Evolutionary conservation across 1,284 basidiomycete genomes (phyloP), one percentile per base, ranked within the genome.

Genomic region (Fomitopsis palustris): DNA sequence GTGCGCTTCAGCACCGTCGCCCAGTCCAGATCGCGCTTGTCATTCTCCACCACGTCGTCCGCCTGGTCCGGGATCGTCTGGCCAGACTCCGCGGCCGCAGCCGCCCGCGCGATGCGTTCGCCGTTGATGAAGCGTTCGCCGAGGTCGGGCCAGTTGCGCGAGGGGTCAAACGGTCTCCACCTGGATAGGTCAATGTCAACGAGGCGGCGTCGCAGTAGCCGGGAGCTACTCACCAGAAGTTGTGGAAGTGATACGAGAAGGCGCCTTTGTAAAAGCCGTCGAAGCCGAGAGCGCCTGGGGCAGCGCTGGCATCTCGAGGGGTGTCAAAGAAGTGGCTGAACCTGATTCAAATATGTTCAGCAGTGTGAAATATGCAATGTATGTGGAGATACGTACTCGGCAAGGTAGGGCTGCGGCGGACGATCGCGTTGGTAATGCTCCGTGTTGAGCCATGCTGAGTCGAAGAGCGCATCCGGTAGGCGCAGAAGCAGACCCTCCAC

Each of bases 151-250:
- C 86, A 97, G 72, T 96, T 94, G 19, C 94, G 87, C 8, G 84
- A 76, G 1, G 90, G 82, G 72, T 98, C 95, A 67, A 97, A 96
- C 2, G 94, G 92, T 61, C 91, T 87, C 95, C 95, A 96, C 93
- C 93, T 95, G 63, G 17, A 51, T 12, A 53, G 35, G 21, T 9
- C 14, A 21, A n/a, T 35, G 27, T 41, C 6, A 55, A 42, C 6
- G 53, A n/a, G 45, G 45, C 45, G 37, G 25, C n/a, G 29, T 23
- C 8, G 8, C 7, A 4, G 38, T 14, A 6, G 42, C 17, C 5
- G 5, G 19, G 39, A 43, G 53, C 17, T 43, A 67, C 69, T 59
- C 43, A 61, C 62, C 62, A 67, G 58, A 61, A 51, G 60, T 77
- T 78, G 72, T 87, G 85, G 75, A 82, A 88, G 70, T 88, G 86